Evolutionary conservation across 2,329 filamentous ascomycete genomes (phyloP), one percentile per base, ranked within the genome.

Genomic region (Stachybotrys chartarum): DNA sequence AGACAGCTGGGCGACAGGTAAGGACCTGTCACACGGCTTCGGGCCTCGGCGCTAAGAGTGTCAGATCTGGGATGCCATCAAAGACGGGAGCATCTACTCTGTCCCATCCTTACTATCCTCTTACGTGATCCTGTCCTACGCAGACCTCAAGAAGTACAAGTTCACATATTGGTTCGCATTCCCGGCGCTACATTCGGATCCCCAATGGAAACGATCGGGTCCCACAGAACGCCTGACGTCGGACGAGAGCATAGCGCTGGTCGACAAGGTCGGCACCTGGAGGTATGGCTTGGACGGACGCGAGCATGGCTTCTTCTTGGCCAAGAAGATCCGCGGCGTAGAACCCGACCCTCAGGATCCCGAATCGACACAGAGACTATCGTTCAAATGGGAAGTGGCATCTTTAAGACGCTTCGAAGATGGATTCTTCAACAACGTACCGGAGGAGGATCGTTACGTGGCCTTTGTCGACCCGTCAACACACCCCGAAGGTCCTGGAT

Each of bases 131-230:
- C 84, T 97, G 50, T 96, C 91, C 16, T 99, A 90, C 69, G 93
- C 94, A 59, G 93, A 99, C 68, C 81, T 99, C 39, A 99, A 99
- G 72, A 97, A 95, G 68, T 97, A 97, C 75, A 90, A 87, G 59
- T 97, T 97, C 69, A 91, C 88, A n/a, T 97, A 97, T 73, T 96
- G 95, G 85, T 97, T 97, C 71, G 93, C 88, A 6, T 99, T 96
- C 66, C 94, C 94, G 1, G 91, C 93, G 16, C 79, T 99, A 49
- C 92, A 96, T 68, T 96, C 93, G 5, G 87, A 93, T 54, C 90
- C 91, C 1, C 78, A 81, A 31, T 99, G 94, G 94, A 86, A 83
- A 63, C 77, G 86, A 53, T 71, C 78, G 2, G 80, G 77, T 2
- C 76, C 76, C 8, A 75, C 82, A 51, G 72, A 76, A 54, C 78